Evolutionary conservation across 2,329 filamentous ascomycete genomes (phyloP), one percentile per base, ranked within the genome.

Genomic region (Pseudogymnoascus sp.): DNA sequence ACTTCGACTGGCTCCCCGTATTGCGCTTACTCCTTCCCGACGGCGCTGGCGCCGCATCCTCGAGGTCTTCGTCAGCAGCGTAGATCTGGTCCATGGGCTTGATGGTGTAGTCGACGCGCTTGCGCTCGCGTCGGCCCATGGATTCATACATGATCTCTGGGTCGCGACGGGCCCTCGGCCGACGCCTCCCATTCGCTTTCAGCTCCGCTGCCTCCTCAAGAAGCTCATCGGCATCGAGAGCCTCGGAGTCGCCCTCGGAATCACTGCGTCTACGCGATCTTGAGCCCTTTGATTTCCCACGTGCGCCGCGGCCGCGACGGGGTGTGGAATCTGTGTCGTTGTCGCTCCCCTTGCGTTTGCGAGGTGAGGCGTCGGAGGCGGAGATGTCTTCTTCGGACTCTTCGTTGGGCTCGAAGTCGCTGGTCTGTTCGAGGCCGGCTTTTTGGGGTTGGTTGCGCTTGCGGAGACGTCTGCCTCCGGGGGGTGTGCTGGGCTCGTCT

Each of bases 101-200:
- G 70, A 97, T 90, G 62, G 89, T 89, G 73, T 97, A 97, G 72
- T 96, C 90, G 30, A 94, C 88, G 57, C 83, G 81, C 66, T 88
- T 87, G 34, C 84, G 77, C 60, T 78, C 76, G 28, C 83, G 80
- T 39, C 81, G 78, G 50, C 81, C 79, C 60, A 78, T 78, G 18
- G 77, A 74, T 74, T 89, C 78, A 70, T 88, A 81, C 58, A 84
- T 74, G 66, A 89, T 79, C 66, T 81, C 74, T 62, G 81, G 75
- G 16, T 83, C 80, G 66, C 83, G 77, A 65, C 81, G 64, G 8
- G 50, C 69, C 63, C 78, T 72, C 65, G 76, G 74, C 65, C 81
- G 74, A 61, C 81, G 78, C 25, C 70, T 66, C 50, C 81, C 78
- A 59, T 62, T 58, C n/a, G 62, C 14, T 65, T 81, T 77, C 50